A percentile compares a stretch with the other conserved stretches of the same genome.
Evolutionary conservation across 225 moss, liverwort and hornwort genomes (phyloP).

Genomic region (Climacium dendroides): DNA sequence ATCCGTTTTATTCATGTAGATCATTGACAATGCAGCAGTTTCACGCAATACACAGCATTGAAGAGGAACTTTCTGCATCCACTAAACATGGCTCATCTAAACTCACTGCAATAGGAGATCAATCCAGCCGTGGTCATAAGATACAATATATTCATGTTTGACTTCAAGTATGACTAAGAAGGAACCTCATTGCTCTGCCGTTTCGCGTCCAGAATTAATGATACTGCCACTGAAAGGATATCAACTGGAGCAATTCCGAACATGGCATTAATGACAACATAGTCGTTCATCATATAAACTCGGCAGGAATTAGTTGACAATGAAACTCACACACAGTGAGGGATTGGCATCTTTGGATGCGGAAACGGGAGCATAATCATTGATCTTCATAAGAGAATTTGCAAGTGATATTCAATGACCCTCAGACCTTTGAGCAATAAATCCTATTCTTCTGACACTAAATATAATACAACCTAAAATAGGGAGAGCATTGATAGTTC

Average conservation of each 20-base stretch:
- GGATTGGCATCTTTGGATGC: not conserved
- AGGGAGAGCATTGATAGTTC: not conserved
- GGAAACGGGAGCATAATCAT: not conserved
- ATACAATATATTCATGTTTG: not conserved
- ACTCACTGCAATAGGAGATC: not conserved
- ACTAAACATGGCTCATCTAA: not conserved
- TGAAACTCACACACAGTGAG: not conserved
- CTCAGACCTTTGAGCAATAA: not conserved
- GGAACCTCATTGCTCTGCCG: not conserved
- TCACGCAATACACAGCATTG: not conserved
- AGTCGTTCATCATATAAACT: not conserved
- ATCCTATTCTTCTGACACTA: not conserved
- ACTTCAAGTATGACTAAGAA: not conserved
- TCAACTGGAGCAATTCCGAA: not conserved
- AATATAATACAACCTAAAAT: not conserved
- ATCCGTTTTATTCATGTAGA: too few relatives aligned
- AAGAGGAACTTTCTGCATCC: not conserved
- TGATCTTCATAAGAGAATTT: not conserved
- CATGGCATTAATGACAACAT: not conserved
- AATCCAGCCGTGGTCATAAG: too few relatives aligned
- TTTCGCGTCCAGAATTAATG: not conserved
- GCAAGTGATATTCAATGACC: not conserved
- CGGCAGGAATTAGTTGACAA: not conserved
- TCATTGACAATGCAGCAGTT: not conserved
- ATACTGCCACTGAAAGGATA: not conserved